Conservation (phyloP, 179 eudicot species). For the Gypsophila paniculata region DNA sequence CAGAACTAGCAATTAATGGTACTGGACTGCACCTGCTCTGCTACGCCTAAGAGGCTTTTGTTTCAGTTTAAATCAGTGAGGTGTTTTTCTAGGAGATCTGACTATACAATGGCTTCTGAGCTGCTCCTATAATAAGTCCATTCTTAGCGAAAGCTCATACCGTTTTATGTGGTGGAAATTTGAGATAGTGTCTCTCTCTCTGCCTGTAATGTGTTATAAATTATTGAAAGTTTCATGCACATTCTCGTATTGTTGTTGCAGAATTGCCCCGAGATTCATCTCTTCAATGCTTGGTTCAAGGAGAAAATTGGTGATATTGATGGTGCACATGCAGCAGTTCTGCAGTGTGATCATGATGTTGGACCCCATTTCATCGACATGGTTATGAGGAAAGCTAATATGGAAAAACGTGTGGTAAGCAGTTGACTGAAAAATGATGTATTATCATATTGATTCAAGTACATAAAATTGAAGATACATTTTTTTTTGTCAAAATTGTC, state of each 20-base stretch:
- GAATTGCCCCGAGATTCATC: slow-evolving; percentile 67
- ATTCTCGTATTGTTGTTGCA: slow-evolving; percentile 35
- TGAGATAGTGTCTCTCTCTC: slow-evolving; percentile 6
- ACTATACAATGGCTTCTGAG: slow-evolving; percentile 3
- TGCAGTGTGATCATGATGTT: slow-evolving; percentile 35
- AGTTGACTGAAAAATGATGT: slow-evolving; percentile 7
- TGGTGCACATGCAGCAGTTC: slow-evolving; percentile 55
- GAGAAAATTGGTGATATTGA: slow-evolving; percentile 63
- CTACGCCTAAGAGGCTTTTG: not conserved
- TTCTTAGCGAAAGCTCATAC: not conserved
- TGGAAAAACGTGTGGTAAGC: slow-evolving; percentile 69
- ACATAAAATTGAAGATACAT: not conserved
- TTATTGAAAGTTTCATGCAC: slow-evolving; percentile 22
- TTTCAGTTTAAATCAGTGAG: not conserved
- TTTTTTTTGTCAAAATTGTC: slow-evolving; percentile 22
- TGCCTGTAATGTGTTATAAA: slow-evolving; percentile 15
- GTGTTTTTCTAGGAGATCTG: slow-evolving; percentile 8
- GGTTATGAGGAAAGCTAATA: slow-evolving; percentile 59
- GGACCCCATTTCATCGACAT: slow-evolving; percentile 45
- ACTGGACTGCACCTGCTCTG: slow-evolving; percentile 5
- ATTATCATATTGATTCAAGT: slow-evolving; percentile 12
- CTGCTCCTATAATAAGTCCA: not conserved
- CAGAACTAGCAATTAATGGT: not conserved
- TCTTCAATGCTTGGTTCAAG: slow-evolving; percentile 65
- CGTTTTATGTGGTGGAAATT: not conserved